Evolutionary conservation across 495 filamentous ascomycete species (phyloP).

Genomic region (Podospora sp.): DNA sequence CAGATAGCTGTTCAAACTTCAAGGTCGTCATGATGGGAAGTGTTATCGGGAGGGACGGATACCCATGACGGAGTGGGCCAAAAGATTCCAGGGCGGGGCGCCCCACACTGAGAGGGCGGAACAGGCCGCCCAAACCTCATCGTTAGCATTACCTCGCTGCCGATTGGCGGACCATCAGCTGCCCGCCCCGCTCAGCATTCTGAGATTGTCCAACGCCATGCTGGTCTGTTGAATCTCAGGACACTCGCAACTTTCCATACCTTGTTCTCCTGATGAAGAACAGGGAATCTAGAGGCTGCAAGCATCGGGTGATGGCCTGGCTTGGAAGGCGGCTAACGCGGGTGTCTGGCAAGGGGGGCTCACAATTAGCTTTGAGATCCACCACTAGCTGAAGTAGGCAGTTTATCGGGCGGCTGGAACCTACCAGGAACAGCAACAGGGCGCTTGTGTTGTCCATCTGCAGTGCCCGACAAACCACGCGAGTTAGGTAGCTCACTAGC

Average conservation of each 20-base stretch:
- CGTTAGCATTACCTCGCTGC: neutral
- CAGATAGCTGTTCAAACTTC: neutral
- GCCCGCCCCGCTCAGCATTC: neutral
- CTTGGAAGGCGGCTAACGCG: neutral
- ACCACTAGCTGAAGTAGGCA: neutral
- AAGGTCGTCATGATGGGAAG: too few relatives aligned
- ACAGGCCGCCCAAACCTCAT: neutral
- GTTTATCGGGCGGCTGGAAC: neutral
- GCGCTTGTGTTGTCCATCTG: neutral
- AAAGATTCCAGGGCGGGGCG: too few relatives aligned
- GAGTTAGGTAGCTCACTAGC: neutral
- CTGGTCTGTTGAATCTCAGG: too few relatives aligned
- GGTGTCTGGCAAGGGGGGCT: neutral
- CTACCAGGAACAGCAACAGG: neutral
- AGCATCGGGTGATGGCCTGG: neutral
- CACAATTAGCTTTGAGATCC: neutral
- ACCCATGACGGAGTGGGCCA: too few relatives aligned
- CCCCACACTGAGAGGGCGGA: neutral
- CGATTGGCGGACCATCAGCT: neutral
- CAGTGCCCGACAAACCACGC: neutral
- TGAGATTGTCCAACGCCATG: too few relatives aligned
- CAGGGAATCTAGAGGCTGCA: neutral
- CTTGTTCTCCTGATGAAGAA: neutral
- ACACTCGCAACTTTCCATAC: neutral
- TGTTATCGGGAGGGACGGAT: too few relatives aligned